Evolutionary conservation across 345 rosid species (phyloP), one percentile per base, ranked within the genome.

Genomic region (Carallia pectinifolia): DNA sequence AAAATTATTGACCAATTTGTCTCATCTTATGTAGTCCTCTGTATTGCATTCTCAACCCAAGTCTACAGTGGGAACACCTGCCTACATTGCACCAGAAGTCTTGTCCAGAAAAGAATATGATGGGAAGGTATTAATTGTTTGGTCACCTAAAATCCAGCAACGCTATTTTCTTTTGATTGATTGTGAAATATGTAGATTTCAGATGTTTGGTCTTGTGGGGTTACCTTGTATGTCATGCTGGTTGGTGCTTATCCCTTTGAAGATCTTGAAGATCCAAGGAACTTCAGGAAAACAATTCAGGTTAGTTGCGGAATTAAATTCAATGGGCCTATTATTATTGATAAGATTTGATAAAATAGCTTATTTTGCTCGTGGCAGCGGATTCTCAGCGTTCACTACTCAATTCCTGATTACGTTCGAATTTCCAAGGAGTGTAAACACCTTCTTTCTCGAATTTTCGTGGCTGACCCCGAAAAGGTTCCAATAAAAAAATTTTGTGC

Each of bases 381-480:
- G 83, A 95, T 95, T 76, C 84, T 95, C 58, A 89, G 87, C 58
- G 93, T 90, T 68, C 89, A 87, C 60, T 91, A 91, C 73, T 86
- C 97, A 4, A 94, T 94, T 70, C 98, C 98, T 2, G 95, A 85
- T 61, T 91, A 90, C 64, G 91, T 94, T 54, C 86, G 95, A 64
- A 85, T 94, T 60, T 86, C 97, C 36, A 58, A 77, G 40, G 98
- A 88, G 16, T 94, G 98, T 67, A 82, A 72, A 44, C 92, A 87
- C 74, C 97, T 94, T 40, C 77, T 94, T 18, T 91, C 97, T 62
- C 81, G 88, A 67, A 87, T 91, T 65, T 94, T 94, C 19, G 93
- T 91, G 1, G 88, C 96, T 15, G 78, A 87, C 53, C 97, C 97
- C 16, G 95, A 85, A 74, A 86, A 84, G 92, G 98, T 89, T 76